phyloP scores from a whole-genome alignment of 2,329 filamentous ascomycete genomes.

The Penicillium expansum region DNA sequence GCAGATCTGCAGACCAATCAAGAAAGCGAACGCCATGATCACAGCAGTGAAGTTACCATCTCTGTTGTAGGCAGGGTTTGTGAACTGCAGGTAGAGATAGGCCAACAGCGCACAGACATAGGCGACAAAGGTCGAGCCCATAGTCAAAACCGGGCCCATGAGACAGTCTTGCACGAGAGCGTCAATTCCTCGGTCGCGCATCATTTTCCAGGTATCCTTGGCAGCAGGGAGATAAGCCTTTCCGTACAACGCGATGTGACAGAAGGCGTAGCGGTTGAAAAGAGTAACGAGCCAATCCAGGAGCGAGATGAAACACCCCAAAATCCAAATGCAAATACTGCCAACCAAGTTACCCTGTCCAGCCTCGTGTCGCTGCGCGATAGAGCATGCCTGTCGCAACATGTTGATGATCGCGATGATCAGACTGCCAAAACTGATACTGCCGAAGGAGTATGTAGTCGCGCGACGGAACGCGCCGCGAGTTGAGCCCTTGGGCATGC shows the following conservation, averaged over 20 bases:
- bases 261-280: conserved; percentile 89
- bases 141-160: conserved; percentile 68
- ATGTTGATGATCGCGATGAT: conserved; percentile 85
- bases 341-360: conserved; percentile 67
- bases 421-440: conserved; percentile 81
- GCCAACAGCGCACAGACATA: conserved; percentile 78
- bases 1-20: conserved; percentile 86
- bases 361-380: conserved; percentile 67
- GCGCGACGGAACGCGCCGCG: conserved; percentile 78
- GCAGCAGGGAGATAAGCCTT: conserved; percentile 82
- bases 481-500: conserved; percentile 74
- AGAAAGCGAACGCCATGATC: conserved; percentile 78
- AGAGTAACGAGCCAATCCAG: conserved; percentile 85
- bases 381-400: conserved; percentile 74
- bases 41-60: conserved; percentile 68
- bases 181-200: conserved; percentile 87
- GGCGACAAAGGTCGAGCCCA: conserved; percentile 78
- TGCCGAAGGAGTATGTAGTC: conserved; percentile 88
- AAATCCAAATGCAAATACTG: conserved; percentile 66
- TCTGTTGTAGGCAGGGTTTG: conserved; percentile 73
- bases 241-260: conserved; percentile 88
- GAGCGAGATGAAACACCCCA: conserved; percentile 72
- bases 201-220: conserved; percentile 87
- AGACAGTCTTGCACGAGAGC: conserved; percentile 87
- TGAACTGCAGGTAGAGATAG: conserved; percentile 84